phyloP scores from a whole-genome alignment of 148 eudicot genomes.

The Silene latifolia region DNA sequence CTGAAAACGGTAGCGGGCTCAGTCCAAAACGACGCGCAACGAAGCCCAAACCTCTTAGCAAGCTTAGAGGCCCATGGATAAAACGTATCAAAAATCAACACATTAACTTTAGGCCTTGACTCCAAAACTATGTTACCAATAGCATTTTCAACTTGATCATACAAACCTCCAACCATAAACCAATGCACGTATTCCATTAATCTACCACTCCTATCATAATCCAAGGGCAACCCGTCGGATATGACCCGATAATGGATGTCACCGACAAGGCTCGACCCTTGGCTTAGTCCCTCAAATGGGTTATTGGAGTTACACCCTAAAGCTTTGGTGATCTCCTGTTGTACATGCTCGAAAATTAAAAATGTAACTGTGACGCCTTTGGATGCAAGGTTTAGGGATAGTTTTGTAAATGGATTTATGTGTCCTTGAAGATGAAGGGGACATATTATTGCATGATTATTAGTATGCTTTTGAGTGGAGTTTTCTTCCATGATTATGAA shows the following conservation, averaged over 20 bases:
- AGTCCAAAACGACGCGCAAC: constrained; percentile 63
- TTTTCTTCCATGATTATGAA: constrained; percentile 14
- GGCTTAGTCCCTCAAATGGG: constrained; percentile 39
- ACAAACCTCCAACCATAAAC: constrained; percentile 45
- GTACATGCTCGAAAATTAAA: constrained; percentile 53
- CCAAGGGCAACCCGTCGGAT: constrained; percentile 31
- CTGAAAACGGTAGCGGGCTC: constrained; percentile 63
- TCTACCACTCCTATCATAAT: constrained; percentile 21
- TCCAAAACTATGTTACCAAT: constrained; percentile 25
- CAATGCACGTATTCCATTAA: constrained; percentile 35
- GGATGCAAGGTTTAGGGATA: constrained; percentile 62
- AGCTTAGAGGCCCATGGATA: constrained; percentile 57
- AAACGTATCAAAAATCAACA: constrained; percentile 62
- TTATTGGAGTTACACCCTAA: constrained; percentile 11
- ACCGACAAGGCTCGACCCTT: constrained; percentile 24
- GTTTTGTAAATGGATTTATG: constrained; percentile 48
- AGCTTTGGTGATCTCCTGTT: constrained; percentile 41
- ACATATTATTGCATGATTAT: constrained; percentile 47
- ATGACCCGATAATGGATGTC: constrained; percentile 25
- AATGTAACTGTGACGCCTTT: constrained; percentile 65
- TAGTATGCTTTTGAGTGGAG: neutral
- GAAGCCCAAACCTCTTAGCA: constrained; percentile 50
- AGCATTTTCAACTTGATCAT: constrained; percentile 42
- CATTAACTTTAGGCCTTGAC: constrained; percentile 30
- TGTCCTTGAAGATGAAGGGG: constrained; percentile 64